phyloP scores from a whole-genome alignment of 805 yeast species.

The Candida nemodendra region DNA sequence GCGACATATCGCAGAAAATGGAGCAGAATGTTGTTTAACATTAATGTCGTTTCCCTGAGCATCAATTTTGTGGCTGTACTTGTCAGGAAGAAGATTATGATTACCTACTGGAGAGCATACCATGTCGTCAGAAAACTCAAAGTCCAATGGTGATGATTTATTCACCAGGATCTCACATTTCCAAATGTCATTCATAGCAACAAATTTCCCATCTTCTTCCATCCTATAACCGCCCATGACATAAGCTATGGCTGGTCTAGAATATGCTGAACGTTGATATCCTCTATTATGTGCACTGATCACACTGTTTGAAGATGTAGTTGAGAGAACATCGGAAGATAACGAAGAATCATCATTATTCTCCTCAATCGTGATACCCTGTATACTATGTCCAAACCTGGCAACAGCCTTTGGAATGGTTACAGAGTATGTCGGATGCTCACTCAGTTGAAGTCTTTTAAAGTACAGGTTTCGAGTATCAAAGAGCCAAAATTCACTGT shows the following conservation, averaged over 20 bases:
- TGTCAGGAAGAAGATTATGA: conserved; percentile 23
- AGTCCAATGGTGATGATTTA: conserved; percentile 28
- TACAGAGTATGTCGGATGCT: conserved; percentile 31
- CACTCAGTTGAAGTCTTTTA: conserved; percentile 39
- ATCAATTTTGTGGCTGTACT: conserved; percentile 19
- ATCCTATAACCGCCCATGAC: conserved; percentile 51
- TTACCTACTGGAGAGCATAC: conserved; percentile 33
- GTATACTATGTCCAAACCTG: conserved; percentile 32
- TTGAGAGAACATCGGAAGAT: conserved; percentile 3
- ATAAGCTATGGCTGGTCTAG: conserved; percentile 35
- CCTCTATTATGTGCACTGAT: neutral
- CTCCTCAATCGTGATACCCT: conserved; percentile 30
- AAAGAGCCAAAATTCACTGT: conserved; percentile 56
- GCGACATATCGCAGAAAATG: conserved; percentile 27
- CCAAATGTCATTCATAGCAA: conserved; percentile 36
- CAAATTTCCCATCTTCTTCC: conserved; percentile 30
- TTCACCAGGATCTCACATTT: conserved; percentile 33
- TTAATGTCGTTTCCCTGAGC: conserved; percentile 16
- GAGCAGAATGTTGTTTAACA: conserved; percentile 2
- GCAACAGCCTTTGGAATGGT: conserved; percentile 28
- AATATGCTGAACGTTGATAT: conserved; percentile 1
- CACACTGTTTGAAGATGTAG: conserved; percentile 1
- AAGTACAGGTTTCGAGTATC: conserved; percentile 52
- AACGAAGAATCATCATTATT: conserved; percentile 19
- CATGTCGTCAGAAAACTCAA: conserved; percentile 29